Evolutionary conservation across 495 filamentous ascomycete genomes (phyloP).

Genomic region (Aspergillus baeticus): DNA sequence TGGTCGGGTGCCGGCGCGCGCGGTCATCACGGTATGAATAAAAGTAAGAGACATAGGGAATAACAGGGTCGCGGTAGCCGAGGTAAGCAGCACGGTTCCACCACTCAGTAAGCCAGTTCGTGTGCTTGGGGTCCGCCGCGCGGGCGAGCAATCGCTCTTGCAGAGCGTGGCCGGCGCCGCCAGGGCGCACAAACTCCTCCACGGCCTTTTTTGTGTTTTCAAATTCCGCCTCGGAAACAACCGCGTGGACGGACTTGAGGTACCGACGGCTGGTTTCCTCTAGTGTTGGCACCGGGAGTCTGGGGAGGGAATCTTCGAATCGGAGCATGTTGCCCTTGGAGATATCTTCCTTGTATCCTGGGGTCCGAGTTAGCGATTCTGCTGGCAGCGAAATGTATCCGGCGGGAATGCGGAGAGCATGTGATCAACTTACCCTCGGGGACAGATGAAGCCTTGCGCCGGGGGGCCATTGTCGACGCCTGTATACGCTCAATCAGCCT

Average conservation of each 20-base stretch:
- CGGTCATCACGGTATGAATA: slow-evolving; percentile 97
- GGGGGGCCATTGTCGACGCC: slow-evolving; percentile 44
- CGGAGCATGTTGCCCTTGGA: slow-evolving; percentile 91
- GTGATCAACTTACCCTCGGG: slow-evolving; percentile 46
- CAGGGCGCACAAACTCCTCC: slow-evolving; percentile 76
- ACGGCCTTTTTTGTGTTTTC: slow-evolving; percentile 78
- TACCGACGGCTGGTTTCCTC: slow-evolving; percentile 92
- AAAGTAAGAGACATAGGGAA: slow-evolving; percentile 99
- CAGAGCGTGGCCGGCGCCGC: slow-evolving; percentile 76
- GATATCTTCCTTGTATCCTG: slow-evolving; percentile 89
- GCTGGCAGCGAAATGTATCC: too few relatives aligned
- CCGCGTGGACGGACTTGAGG: slow-evolving; percentile 84
- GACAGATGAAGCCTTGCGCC: slow-evolving; percentile 45
- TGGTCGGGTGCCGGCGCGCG: slow-evolving; percentile 79
- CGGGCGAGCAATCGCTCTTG: slow-evolving; percentile 85
- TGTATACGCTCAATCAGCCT: slow-evolving; percentile 16
- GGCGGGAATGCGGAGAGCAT: slow-evolving; percentile 14
- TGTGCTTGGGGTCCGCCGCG: slow-evolving; percentile 76
- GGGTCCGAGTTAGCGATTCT: background rate
- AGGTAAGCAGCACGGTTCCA: slow-evolving; percentile 96
- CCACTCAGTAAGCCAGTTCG: slow-evolving; percentile 97
- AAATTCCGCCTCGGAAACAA: slow-evolving; percentile 72
- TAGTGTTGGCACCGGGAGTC: slow-evolving; percentile 85
- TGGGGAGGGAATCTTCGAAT: slow-evolving; percentile 93
- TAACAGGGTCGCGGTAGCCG: slow-evolving; percentile 88